Conservation (phyloP, 306 rosid genomes). For the Inga laurina region DNA sequence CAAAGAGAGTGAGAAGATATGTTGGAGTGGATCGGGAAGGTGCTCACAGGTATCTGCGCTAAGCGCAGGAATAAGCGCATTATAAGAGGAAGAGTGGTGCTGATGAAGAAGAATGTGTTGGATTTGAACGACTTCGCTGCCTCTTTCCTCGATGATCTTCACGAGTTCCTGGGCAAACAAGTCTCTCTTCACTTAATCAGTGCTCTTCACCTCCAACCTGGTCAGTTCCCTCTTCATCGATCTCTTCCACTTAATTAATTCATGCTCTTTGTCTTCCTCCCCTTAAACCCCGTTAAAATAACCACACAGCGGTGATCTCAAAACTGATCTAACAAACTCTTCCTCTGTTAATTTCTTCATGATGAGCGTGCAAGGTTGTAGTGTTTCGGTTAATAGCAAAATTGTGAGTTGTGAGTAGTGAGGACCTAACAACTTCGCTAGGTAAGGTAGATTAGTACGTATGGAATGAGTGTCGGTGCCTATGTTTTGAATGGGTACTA, state of each 20-base stretch:
- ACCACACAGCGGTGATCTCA: not conserved
- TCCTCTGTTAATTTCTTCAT: not conserved
- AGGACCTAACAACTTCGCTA: no score
- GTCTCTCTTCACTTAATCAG: conserved; percentile 68
- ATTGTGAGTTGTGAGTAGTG: no score
- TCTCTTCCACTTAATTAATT: not conserved
- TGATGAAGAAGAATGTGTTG: conserved; percentile 78
- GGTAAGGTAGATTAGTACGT: no score
- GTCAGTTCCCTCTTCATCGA: conserved; percentile 31
- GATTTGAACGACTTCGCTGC: conserved; percentile 71
- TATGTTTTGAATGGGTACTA: no score
- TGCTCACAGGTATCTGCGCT: not conserved
- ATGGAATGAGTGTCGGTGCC: no score
- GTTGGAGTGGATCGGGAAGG: conserved; percentile 26
- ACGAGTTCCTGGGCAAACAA: conserved; percentile 56
- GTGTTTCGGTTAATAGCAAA: not conserved
- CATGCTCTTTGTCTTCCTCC: not conserved
- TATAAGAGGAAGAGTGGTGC: conserved; percentile 54
- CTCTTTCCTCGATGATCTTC: conserved; percentile 49
- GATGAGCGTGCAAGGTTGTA: not conserved
- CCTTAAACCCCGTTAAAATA: not conserved
- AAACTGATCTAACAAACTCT: not conserved
- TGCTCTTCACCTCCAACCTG: conserved; percentile 47
- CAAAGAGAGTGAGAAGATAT: not conserved
- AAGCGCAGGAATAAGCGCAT: conserved; percentile 25